A percentile compares a stretch with the other conserved stretches of the same genome.
phyloP scores from a whole-genome alignment of 352 stramenopile genomes.

The Globisporangium carolinianum region DNA sequence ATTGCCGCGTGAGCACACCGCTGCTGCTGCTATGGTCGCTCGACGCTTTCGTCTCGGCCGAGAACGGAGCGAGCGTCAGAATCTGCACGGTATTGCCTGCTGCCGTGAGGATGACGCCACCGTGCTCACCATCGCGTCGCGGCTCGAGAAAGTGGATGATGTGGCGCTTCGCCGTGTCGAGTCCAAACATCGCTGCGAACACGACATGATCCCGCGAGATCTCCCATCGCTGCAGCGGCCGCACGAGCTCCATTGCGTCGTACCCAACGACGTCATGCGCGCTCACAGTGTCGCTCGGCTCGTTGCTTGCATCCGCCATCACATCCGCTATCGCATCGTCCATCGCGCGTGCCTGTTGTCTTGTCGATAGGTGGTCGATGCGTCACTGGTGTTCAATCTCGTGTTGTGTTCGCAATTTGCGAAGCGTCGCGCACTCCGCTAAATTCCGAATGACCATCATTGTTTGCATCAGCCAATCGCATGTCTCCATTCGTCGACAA shows the following conservation, averaged over 20 bases:
- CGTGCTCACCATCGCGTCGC: slow-evolving; percentile 21
- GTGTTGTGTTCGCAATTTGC: too few relatives aligned
- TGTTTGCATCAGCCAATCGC: too few relatives aligned
- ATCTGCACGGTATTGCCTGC: slow-evolving; percentile 74
- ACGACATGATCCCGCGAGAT: slow-evolving; percentile 67
- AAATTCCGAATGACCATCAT: too few relatives aligned
- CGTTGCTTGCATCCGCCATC: too few relatives aligned
- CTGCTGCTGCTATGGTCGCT: background rate
- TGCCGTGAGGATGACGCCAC: slow-evolving; percentile 51
- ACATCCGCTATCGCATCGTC: too few relatives aligned
- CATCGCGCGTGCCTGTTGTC: too few relatives aligned
- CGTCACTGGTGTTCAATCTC: too few relatives aligned
- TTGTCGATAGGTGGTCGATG: too few relatives aligned
- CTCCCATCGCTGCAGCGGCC: slow-evolving; percentile 54
- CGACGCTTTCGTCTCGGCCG: slow-evolving; percentile 4
- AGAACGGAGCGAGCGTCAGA: slow-evolving; percentile 33
- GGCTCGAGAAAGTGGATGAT: slow-evolving; percentile 65
- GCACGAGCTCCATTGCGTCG: slow-evolving; percentile 26
- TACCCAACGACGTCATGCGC: slow-evolving; percentile 11
- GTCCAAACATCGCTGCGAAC: slow-evolving; percentile 53
- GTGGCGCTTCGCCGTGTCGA: slow-evolving; percentile 61
- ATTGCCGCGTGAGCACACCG: slow-evolving; percentile 24
- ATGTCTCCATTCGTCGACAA: too few relatives aligned
- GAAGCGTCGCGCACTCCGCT: too few relatives aligned
- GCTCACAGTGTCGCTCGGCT: too few relatives aligned